A percentile compares a stretch with the other conserved stretches of the same genome.
Conservation (phyloP, 75 land plant genomes). For the Sequoiadendron giganteum region DNA sequence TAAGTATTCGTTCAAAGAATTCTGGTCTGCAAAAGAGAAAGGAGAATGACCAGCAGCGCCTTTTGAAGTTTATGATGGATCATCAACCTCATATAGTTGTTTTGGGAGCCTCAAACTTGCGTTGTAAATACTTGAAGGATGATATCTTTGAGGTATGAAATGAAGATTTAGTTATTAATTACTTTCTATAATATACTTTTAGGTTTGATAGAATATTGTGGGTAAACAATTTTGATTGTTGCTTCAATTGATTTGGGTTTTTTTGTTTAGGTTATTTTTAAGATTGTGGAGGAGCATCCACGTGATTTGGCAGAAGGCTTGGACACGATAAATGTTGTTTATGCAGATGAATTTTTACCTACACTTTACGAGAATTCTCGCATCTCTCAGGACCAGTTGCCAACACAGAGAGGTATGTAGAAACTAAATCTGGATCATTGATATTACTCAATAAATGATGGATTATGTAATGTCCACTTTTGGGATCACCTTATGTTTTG, state of each 20-base stretch:
- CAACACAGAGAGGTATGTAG: constrained; percentile 68
- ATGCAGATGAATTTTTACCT: constrained; percentile 86
- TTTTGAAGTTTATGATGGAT: constrained; percentile 85
- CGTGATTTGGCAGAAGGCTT: constrained; percentile 77
- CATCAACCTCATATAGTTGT: constrained; percentile 87
- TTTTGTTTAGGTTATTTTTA: constrained; percentile 66
- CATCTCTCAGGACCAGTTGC: constrained; percentile 84
- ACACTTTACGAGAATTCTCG: constrained; percentile 87
- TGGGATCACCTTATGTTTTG: too few relatives aligned
- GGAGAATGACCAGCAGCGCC: constrained; percentile 82
- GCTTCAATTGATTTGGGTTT: constrained; percentile 8
- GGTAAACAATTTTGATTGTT: background rate
- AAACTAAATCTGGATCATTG: background rate
- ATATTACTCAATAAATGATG: background rate
- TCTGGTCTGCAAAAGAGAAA: constrained; percentile 66
- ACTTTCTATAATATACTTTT: background rate
- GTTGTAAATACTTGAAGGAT: constrained; percentile 59
- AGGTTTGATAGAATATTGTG: background rate
- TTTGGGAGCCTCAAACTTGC: constrained; percentile 81
- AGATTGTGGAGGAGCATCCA: constrained; percentile 88
- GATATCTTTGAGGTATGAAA: constrained; percentile 74
- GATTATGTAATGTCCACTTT: background rate
- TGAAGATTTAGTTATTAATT: background rate
- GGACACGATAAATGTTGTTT: constrained; percentile 57
- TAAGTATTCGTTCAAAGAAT: constrained; percentile 64